Evolutionary conservation across 176 grass and related monocot species (phyloP).

Genomic region (Saccharum spontaneum): DNA sequence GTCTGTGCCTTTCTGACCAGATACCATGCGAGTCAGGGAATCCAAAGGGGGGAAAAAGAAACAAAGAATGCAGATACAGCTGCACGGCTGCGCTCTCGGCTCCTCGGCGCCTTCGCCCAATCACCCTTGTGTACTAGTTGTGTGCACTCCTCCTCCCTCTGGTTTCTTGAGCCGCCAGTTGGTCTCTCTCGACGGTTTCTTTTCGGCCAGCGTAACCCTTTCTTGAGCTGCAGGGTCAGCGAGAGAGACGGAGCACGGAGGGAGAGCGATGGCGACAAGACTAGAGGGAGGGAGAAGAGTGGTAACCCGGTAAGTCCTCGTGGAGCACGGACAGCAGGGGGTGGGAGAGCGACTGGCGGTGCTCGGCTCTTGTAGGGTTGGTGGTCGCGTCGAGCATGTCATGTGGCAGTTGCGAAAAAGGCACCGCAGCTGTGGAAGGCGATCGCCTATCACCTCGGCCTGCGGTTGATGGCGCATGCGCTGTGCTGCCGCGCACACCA

Average conservation of each 20-base stretch:
- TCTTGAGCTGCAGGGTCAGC: not conserved
- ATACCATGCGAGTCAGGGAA: constrained; percentile 54
- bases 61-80: constrained; percentile 6
- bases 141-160: not conserved
- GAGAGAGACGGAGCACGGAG: not conserved
- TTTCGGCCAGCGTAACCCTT: not conserved
- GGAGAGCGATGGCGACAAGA: not conserved
- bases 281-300: not conserved
- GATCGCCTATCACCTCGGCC: not conserved
- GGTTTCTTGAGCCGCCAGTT: constrained; percentile 9
- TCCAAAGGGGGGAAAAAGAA: constrained; percentile 18
- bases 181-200: not conserved
- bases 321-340: constrained; percentile 22
- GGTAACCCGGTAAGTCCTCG: not conserved
- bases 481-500: constrained; percentile 16
- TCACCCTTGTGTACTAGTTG: not conserved
- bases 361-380: not conserved
- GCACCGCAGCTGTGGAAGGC: not conserved
- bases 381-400: not conserved
- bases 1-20: constrained; percentile 37
- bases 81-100: constrained; percentile 8
- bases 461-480: not conserved
- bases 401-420: constrained; percentile 54
- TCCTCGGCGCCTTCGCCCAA: not conserved
- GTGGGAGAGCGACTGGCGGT: not conserved